Conservation (phyloP, 2,329 filamentous ascomycete species). For the Sclerotinia trifoliorum region DNA sequence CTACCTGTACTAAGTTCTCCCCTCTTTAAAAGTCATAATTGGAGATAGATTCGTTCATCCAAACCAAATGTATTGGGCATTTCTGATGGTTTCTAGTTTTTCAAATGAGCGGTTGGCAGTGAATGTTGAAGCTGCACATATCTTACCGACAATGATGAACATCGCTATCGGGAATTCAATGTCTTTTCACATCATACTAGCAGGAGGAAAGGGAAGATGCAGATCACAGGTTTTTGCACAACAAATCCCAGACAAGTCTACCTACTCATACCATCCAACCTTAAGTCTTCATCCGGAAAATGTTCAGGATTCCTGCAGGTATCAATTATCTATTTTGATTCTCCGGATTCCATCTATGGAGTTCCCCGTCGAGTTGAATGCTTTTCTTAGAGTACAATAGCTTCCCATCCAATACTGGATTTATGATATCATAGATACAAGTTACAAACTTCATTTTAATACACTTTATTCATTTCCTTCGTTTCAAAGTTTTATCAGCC, state of each 20-base stretch:
- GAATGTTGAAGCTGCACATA: neutral
- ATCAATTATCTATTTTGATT: conserved; percentile 8
- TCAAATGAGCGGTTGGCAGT: neutral
- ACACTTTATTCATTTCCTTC: conserved; percentile 64
- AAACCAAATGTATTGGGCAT: neutral
- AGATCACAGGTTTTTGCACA: no score
- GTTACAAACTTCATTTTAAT: conserved; percentile 3
- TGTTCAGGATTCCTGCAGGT: neutral
- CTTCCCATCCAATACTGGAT: conserved; percentile 3
- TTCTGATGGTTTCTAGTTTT: neutral
- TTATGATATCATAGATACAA: conserved; percentile 26
- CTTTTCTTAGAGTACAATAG: conserved; percentile 20
- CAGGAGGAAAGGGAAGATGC: no score
- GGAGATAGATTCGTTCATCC: neutral
- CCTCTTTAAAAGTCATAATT: no score
- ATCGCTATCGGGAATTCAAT: no score
- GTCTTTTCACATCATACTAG: no score
- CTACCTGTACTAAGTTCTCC: no score
- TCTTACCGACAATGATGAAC: neutral
- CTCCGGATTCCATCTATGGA: conserved; percentile 7
- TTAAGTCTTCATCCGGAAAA: no score
- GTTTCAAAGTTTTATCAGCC: conserved; percentile 86
- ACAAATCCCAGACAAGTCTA: no score
- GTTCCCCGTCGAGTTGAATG: conserved; percentile 11
- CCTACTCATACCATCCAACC: neutral